Percentiles rank a stretch among this genome's conserved stretches.
phyloP scores from a whole-genome alignment of 257 asterid species.

The Nicotiana sylvestris region DNA sequence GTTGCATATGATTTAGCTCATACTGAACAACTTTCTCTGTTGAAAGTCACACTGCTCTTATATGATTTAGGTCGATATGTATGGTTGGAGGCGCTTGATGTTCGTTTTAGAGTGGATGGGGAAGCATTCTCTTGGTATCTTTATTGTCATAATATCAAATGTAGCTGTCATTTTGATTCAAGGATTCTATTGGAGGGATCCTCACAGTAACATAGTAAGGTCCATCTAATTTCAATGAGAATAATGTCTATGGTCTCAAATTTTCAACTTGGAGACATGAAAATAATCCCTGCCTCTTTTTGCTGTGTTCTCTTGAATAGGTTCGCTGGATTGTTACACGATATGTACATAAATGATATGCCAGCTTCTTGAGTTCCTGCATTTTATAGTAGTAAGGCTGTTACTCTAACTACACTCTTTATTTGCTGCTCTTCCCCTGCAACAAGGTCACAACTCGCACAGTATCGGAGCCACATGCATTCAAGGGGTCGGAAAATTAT shows the following conservation, averaged over 20 bases:
- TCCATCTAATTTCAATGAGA: background rate
- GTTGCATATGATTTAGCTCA: no score
- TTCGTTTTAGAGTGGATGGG: constrained; percentile 65
- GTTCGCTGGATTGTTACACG: constrained; percentile 52
- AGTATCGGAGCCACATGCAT: no score
- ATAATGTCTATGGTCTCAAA: background rate
- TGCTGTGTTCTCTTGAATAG: constrained; percentile 17
- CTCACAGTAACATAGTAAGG: constrained; percentile 67
- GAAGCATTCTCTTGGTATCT: constrained; percentile 59
- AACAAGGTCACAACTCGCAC: no score
- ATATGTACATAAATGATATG: constrained; percentile 31
- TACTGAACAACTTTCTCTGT: no score
- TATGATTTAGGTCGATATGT: constrained; percentile 56
- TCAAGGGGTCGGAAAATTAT: no score
- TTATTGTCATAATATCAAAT: constrained; percentile 59
- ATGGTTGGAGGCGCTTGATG: constrained; percentile 53
- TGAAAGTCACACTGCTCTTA: background rate
- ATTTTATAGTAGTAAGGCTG: background rate
- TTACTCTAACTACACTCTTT: background rate
- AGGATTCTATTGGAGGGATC: constrained; percentile 61
- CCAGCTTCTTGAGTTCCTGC: background rate
- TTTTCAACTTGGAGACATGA: background rate
- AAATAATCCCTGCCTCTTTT: background rate
- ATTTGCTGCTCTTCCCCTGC: background rate
- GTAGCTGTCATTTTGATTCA: constrained; percentile 51